Base-by-base conservation (phyloP, 495 filamentous ascomycete species). In the Podospora pseudocomata region DNA sequence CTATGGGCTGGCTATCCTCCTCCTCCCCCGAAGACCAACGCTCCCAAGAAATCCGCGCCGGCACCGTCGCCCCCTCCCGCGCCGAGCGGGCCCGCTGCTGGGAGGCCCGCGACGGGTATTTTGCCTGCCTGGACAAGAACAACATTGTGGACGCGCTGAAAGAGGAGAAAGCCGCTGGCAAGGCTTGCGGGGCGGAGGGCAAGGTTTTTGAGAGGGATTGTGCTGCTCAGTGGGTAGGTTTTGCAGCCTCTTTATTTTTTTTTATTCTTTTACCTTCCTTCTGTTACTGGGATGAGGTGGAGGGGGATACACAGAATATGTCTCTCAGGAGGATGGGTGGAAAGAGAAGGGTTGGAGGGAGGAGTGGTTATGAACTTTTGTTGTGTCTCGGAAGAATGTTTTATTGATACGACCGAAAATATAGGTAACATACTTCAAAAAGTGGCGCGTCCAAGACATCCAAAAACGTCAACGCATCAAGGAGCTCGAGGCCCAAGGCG, bases 391-490 rank as follows among this genome's bases (percentile, higher is more conserved):
- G 23, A 23, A 23, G 23, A 23, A 23, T 23, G 23, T 32, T 4
- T 7, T 18, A 67, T 4, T 16, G 20, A 44, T 2, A n/a, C 26
- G 49, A 66, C 44, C 73, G 30, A 7, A 32, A 32, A 23, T 23
- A 23, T 7, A 97, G 94, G 92, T 98, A 67, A 91, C 91, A 79
- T 97, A 99, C 80, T 99, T 99, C 84, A 97, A 98, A 80, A 91
- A 97, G 76, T 88, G 92, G 79, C 85, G 95, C 68, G 92, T 98
- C 54, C 93, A 95, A 83, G 94, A 98, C 66, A 85, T 89, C 74
- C 91, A 97, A 67, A 91, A 92, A 76, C 90, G 91, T 70, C 83
- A 89, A 78, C 90, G 90, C 57, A 79, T 98, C 49, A 89, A 90
- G 79, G 86, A 86, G 70, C 85, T 99, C 68, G 86, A 92, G 77